Percentiles rank a stretch among this genome's conserved stretches.
Evolutionary conservation across 108 stramenopile genomes (phyloP).

Genomic region (Fragilariopsis cylindrus): DNA sequence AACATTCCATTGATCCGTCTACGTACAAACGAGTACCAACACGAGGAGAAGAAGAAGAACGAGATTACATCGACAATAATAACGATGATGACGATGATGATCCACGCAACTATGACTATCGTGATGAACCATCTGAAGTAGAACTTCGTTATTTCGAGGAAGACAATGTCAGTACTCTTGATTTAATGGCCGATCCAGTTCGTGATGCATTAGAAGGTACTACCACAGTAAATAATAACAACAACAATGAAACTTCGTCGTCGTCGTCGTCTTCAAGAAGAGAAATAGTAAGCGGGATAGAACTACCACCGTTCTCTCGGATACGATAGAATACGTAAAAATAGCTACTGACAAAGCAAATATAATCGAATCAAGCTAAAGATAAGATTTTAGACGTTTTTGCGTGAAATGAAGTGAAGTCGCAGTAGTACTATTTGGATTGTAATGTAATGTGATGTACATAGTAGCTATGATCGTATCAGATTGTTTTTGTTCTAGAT

Average conservation of each 20-base stretch:
- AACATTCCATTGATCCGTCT: slow-evolving; percentile 27
- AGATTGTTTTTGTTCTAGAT: neutral
- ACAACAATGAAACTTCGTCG: neutral
- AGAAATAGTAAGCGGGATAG: neutral
- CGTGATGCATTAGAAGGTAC: neutral
- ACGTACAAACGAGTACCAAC: slow-evolving; percentile 20
- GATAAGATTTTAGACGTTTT: too few species aligned
- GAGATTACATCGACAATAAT: neutral
- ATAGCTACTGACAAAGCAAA: too few species aligned
- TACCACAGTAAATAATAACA: too few species aligned
- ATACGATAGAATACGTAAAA: neutral
- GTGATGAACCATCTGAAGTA: slow-evolving; percentile 21
- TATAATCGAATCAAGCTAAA: too few species aligned
- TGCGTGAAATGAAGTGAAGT: too few species aligned
- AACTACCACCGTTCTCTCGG: neutral
- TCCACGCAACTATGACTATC: slow-evolving; percentile 6
- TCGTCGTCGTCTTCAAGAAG: too few species aligned
- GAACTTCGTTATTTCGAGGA: slow-evolving; percentile 23
- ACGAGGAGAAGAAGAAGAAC: neutral
- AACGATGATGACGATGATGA: neutral
- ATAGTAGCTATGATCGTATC: neutral
- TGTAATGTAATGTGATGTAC: neutral
- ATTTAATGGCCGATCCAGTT: slow-evolving; percentile 8
- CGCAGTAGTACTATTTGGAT: neutral
- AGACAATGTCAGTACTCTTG: slow-evolving; percentile 22